Conservation (phyloP, 75 land plant genomes). For the Selaginella tamariscina region DNA sequence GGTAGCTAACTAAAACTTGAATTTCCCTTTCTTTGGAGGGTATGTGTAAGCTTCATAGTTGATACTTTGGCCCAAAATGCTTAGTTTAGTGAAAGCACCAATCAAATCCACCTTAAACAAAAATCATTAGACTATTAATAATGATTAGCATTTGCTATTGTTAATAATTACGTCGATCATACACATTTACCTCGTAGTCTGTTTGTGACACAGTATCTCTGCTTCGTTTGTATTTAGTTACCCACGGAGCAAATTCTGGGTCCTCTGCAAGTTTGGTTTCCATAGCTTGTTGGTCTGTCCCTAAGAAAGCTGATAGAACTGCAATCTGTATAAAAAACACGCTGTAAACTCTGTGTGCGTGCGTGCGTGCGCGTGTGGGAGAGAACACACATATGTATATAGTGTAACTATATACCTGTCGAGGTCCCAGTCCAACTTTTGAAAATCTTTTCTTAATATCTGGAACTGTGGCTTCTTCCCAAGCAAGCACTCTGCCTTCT, state of each 20-base stretch:
- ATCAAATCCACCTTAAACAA: constrained; percentile 86
- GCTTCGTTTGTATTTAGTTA: constrained; percentile 81
- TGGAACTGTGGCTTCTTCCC: constrained; percentile 66
- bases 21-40: constrained; percentile 24
- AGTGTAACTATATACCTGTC: constrained; percentile 49
- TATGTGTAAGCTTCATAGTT: constrained; percentile 93
- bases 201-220: constrained; percentile 92
- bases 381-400: neutral
- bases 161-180: neutral
- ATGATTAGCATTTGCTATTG: neutral
- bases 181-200: constrained; percentile 72
- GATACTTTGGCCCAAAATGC: constrained; percentile 69
- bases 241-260: constrained; percentile 84
- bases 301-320: constrained; percentile 88
- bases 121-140: neutral
- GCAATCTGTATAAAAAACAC: constrained; percentile 45
- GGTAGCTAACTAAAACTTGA: constrained; percentile 17
- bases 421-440: constrained; percentile 68
- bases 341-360: neutral
- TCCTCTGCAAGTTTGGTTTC: constrained; percentile 65
- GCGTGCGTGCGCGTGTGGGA: neutral
- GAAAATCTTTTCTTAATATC: constrained; percentile 80
- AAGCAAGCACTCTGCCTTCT: constrained; percentile 79
- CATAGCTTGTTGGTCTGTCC: constrained; percentile 68
- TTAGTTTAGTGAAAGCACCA: constrained; percentile 67